Conservation (phyloP, 148 eudicot genomes). For the Vaccinium myrtillus region DNA sequence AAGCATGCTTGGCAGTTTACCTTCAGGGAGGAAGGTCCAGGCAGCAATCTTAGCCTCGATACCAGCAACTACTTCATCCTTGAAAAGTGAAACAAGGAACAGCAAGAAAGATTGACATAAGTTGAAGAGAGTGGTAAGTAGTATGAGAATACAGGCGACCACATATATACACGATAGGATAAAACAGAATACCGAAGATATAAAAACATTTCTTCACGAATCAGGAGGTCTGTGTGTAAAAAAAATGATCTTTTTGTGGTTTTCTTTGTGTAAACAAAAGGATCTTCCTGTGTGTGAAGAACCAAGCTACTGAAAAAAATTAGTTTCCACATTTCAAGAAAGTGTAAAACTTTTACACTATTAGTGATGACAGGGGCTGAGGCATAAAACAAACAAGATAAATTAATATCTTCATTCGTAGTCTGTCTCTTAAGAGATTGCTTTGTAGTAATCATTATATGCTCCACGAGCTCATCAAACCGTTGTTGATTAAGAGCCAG, state of each 20-base stretch:
- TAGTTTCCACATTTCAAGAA: neutral
- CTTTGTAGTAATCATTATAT: neutral
- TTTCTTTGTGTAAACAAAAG: too few relatives aligned
- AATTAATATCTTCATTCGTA: neutral
- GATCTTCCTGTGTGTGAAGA: neutral
- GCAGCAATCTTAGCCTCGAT: slow-evolving; percentile 72
- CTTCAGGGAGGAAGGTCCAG: slow-evolving; percentile 88
- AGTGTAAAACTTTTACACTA: neutral
- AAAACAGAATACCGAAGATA: neutral
- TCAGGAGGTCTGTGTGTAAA: neutral
- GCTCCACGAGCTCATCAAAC: neutral
- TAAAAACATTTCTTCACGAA: neutral
- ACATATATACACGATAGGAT: neutral
- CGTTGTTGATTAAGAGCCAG: neutral
- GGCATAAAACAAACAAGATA: neutral
- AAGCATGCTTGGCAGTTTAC: slow-evolving; percentile 30
- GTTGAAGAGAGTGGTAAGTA: neutral
- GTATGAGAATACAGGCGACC: neutral
- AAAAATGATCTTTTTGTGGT: too few relatives aligned
- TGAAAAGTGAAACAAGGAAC: slow-evolving; percentile 17
- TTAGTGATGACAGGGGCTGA: neutral
- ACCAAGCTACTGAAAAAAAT: neutral
- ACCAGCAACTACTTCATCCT: slow-evolving; percentile 72
- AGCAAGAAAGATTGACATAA: slow-evolving; percentile 5
- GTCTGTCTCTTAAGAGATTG: neutral